These are phyloP conservation scores for Phellinidium pouzarii DNA, from an alignment of 1,284 basidiomycete species.

Conservation along the genomic window DNA sequence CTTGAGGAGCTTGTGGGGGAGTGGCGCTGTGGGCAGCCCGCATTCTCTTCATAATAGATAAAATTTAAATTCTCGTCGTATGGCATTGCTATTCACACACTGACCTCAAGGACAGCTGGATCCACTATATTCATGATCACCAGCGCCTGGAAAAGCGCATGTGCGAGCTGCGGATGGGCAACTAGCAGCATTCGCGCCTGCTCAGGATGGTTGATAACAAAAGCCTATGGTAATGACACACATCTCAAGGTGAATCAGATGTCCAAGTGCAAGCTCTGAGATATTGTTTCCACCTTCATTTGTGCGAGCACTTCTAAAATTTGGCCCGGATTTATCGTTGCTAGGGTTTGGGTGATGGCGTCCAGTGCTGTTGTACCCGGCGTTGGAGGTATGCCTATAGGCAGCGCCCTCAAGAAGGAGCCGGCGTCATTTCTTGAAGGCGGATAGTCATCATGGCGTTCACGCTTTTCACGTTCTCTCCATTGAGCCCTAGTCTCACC, in stretches of 20 bases:
- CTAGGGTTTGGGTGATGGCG: conserved; percentile 83
- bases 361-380: conserved; percentile 78
- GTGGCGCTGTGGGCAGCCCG: conserved; percentile 33
- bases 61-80: background rate
- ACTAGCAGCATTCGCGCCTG: conserved; percentile 79
- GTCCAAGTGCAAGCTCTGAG: background rate
- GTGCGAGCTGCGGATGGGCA: conserved; percentile 88
- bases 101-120: conserved; percentile 68
- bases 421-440: conserved; percentile 33
- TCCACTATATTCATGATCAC: conserved; percentile 95
- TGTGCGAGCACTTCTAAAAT: conserved; percentile 94
- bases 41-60: conserved; percentile 50
- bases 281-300: conserved; percentile 74
- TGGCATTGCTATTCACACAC: conserved; percentile 20
- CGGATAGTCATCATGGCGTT: conserved; percentile 26
- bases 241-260: conserved; percentile 11
- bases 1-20: conserved; percentile 26
- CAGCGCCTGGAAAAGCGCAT: conserved; percentile 94
- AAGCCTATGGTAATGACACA: conserved; percentile 45
- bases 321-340: conserved; percentile 76
- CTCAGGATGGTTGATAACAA: conserved; percentile 87
- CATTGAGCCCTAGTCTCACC: conserved; percentile 52
- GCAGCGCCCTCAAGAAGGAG: conserved; percentile 60
- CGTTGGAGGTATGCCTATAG: conserved; percentile 72
- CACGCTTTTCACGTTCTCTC: conserved; percentile 38